Percentiles rank a stretch among this genome's conserved stretches.
Conservation (phyloP, 331 rosid species). For the Ulmus americana region DNA sequence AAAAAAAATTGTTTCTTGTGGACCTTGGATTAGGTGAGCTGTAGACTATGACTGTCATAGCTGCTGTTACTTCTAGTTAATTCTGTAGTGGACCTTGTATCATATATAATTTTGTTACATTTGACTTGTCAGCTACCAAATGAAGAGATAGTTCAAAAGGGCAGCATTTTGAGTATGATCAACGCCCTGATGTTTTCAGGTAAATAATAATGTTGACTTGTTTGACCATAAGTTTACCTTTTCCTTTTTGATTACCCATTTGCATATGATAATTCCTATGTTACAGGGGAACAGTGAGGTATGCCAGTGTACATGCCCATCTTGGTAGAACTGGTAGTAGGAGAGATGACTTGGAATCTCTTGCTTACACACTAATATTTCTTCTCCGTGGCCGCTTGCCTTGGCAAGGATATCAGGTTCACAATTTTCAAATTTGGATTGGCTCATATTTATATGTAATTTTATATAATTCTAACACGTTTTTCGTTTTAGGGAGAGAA, state of each 20-base stretch:
- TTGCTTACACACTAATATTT: constrained; percentile 50
- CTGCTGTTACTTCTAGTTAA: neutral
- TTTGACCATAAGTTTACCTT: neutral
- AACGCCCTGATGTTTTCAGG: constrained; percentile 52
- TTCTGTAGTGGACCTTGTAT: neutral
- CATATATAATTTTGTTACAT: neutral
- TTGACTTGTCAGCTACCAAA: constrained; percentile 30
- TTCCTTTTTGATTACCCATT: neutral
- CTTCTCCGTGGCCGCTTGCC: constrained; percentile 51
- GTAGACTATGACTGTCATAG: neutral
- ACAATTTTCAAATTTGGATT: constrained; percentile 4
- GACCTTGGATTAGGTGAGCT: constrained; percentile 46
- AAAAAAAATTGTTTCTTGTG: constrained; percentile 48
- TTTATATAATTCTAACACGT: neutral
- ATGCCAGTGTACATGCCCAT: constrained; percentile 58
- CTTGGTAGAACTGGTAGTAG: constrained; percentile 55
- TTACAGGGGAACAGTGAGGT: constrained; percentile 46
- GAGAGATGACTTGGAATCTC: constrained; percentile 50
- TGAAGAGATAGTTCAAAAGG: constrained; percentile 46
- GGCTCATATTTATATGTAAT: constrained; percentile 4
- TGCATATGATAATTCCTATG: neutral
- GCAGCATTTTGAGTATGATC: constrained; percentile 47
- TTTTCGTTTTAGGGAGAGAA: constrained; percentile 38
- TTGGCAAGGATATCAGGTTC: constrained; percentile 61
- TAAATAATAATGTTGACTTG: neutral